phyloP scores from a whole-genome alignment of 345 rosid genomes.

The Zanthoxylum bungeanum region DNA sequence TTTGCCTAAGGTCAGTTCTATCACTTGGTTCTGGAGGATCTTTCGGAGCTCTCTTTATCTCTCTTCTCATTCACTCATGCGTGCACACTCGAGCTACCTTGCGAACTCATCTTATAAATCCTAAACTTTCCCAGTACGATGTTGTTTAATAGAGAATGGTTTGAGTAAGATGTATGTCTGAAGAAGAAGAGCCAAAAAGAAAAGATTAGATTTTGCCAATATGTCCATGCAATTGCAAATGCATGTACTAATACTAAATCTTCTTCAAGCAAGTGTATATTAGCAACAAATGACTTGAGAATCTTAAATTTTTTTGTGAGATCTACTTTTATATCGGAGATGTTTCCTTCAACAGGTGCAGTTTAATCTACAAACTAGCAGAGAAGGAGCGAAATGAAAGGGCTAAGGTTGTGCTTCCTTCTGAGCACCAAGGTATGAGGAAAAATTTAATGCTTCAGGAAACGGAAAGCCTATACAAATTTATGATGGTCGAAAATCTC shows the following conservation, averaged over 20 bases:
- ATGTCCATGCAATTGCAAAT: neutral
- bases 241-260: neutral
- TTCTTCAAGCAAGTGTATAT: neutral
- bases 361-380: conserved; percentile 68
- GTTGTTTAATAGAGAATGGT: neutral
- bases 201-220: neutral
- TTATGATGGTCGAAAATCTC: conserved; percentile 76
- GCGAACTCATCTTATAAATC: neutral
- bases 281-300: neutral
- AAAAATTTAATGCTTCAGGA: conserved; percentile 37
- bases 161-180: neutral
- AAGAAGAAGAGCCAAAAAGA: neutral
- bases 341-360: conserved; percentile 61
- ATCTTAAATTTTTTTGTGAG: neutral
- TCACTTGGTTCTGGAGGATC: neutral
- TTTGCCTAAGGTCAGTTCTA: conserved; percentile 69
- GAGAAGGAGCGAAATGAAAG: conserved; percentile 75
- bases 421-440: conserved; percentile 86
- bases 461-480: conserved; percentile 68
- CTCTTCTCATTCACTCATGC: neutral
- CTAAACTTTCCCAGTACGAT: neutral
- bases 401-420: conserved; percentile 90
- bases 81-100: neutral
- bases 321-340: conserved; percentile 1
- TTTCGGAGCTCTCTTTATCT: neutral